phyloP scores from a whole-genome alignment of 768 basidiomycete genomes.

The Boletus edulis region DNA sequence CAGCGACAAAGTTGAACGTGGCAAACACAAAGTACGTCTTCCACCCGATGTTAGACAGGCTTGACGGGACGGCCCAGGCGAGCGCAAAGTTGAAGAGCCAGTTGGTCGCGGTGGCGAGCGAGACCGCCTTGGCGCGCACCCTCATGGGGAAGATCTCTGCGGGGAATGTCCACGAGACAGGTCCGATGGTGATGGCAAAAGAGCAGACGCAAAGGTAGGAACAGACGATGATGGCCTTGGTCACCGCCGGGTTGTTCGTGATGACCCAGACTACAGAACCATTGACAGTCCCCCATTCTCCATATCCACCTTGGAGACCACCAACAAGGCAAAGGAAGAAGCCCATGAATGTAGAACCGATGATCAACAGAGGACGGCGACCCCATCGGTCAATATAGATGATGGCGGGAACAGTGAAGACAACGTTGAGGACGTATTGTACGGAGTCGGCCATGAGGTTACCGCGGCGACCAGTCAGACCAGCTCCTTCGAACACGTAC shows the following conservation, averaged over 20 bases:
- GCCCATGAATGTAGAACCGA: slow-evolving; percentile 66
- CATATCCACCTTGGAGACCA: slow-evolving; percentile 66
- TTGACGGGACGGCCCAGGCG: slow-evolving; percentile 74
- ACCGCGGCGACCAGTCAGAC: slow-evolving; percentile 68
- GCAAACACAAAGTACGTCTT: slow-evolving; percentile 80
- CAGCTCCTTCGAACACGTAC: slow-evolving; percentile 76
- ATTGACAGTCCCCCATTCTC: slow-evolving; percentile 55
- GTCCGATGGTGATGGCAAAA: slow-evolving; percentile 76
- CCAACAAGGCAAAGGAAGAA: slow-evolving; percentile 79
- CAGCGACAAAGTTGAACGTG: slow-evolving; percentile 71
- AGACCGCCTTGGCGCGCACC: slow-evolving; percentile 61
- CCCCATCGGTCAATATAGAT: slow-evolving; percentile 78
- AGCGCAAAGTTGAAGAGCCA: slow-evolving; percentile 75
- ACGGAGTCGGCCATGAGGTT: slow-evolving; percentile 76
- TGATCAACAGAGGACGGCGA: slow-evolving; percentile 70
- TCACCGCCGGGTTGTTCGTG: slow-evolving; percentile 48
- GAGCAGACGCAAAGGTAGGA: slow-evolving; percentile 76
- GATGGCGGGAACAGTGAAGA: slow-evolving; percentile 44
- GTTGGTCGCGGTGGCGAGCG: slow-evolving; percentile 43
- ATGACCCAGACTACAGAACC: slow-evolving; percentile 58
- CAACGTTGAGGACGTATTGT: slow-evolving; percentile 47
- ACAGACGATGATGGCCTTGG: slow-evolving; percentile 72
- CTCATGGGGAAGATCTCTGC: slow-evolving; percentile 70
- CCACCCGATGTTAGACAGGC: slow-evolving; percentile 63
- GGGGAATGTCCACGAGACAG: slow-evolving; percentile 73